Evolutionary conservation across 2,329 filamentous ascomycete species (phyloP).

Genomic region (Cladosporium cucumerinum): DNA sequence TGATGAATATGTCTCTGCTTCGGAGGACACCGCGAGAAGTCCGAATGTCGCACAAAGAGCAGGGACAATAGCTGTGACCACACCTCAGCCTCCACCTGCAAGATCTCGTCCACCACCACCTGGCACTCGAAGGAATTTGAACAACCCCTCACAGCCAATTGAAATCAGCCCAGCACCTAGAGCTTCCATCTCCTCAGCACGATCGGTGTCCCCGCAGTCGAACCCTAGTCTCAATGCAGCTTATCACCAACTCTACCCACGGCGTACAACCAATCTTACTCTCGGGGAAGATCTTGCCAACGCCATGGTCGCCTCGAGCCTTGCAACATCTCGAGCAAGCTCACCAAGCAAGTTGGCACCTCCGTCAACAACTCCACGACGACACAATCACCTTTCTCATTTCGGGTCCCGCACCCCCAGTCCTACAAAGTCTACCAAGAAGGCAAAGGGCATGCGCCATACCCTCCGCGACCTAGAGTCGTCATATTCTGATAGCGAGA

Average conservation of each 20-base stretch:
- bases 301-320: constrained; percentile 71
- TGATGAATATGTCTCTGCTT: constrained; percentile 23
- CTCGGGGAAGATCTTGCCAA: constrained; percentile 65
- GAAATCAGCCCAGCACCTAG: constrained; percentile 17
- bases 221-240: constrained; percentile 31
- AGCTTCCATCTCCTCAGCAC: not conserved
- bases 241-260: constrained; percentile 34
- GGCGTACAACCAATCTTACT: constrained; percentile 46
- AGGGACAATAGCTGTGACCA: not conserved
- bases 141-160: constrained; percentile 17
- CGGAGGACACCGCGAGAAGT: constrained; percentile 21
- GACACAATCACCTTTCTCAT: constrained; percentile 1
- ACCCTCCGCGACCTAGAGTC: constrained; percentile 58
- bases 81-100: constrained; percentile 3
- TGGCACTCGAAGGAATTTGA: not conserved
- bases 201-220: constrained; percentile 25
- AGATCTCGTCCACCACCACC: not conserved
- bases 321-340: constrained; percentile 55
- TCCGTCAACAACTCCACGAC: constrained; percentile 28
- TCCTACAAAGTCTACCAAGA: constrained; percentile 26
- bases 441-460: constrained; percentile 54
- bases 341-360: constrained; percentile 39
- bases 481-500: constrained; percentile 37
- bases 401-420: constrained; percentile 38
- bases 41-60: constrained; percentile 1